Base-by-base conservation (phyloP, 2,329 filamentous ascomycete genomes). In the Neopestalotiopsis sp. region DNA sequence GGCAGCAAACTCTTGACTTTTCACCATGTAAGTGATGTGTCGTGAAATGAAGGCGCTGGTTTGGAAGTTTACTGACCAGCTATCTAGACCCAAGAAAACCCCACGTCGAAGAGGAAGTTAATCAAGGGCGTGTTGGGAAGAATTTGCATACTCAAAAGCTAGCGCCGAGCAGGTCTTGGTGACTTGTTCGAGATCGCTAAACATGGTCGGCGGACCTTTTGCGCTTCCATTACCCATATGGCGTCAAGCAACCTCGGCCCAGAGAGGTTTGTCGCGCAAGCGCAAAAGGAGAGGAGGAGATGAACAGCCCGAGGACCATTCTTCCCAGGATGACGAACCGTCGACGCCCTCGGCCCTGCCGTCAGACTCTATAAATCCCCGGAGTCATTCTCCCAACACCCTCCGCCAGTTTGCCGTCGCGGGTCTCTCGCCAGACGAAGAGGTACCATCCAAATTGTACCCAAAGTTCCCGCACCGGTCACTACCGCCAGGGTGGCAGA, bases 391-490 rank as follows among this genome's bases (percentile, higher is more conserved):
- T 1, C 86, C 85, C 0, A 77, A 80, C 64, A 84, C 85, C 45
- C 83, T 89, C 64, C 79, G 76, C 59, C 89, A 91, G 74, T 84
- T 90, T 67, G 76, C 80, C 34, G 73, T 86, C 2, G 89, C 88
- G 3, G 89, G 89, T 4, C 78, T 90, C 42, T 76, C 81, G 4
- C 80, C 86, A 12, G 77, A 82, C 63, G 83, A 88, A 32, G 80
- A 78, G 71, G 77, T 81, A 49, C 86, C 79, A 10, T 81, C 75
- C 13, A 75, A 69, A 68, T 74, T 69, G 60, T 76, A 80, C 67
- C 80, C 78, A 0, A 76, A 81, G 9, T 91, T 90, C 65, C 89
- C 89, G 1, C 88, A 91, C 74, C 80, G 84, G 69, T 75, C 77
- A 4, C 72, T 85, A 17, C 78, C 78, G 2, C 63, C 67, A 1